Conservation (phyloP, 1,284 basidiomycete genomes). For the Fomitopsis schrenkii region DNA sequence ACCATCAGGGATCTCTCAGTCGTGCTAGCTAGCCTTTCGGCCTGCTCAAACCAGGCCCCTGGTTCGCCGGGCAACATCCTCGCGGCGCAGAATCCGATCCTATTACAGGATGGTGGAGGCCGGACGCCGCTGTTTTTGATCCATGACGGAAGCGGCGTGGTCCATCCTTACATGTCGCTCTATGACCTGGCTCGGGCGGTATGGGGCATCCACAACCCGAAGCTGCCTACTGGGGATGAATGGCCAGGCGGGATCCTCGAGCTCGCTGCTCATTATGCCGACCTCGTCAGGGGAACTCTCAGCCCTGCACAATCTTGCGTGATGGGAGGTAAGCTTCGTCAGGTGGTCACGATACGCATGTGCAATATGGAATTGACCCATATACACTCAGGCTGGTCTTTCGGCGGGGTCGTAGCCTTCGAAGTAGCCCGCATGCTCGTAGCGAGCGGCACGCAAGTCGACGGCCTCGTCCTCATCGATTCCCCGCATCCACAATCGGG, state of each 20-base stretch:
- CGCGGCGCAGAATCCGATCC: constrained; percentile 16
- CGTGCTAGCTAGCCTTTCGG: background rate
- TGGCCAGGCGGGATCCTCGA: constrained; percentile 44
- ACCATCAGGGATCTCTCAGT: constrained; percentile 8
- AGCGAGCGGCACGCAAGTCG: constrained; percentile 37
- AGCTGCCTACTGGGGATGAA: constrained; percentile 36
- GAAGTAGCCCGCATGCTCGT: constrained; percentile 56
- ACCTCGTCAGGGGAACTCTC: constrained; percentile 29
- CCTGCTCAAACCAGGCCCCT: background rate
- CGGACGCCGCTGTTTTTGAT: constrained; percentile 53
- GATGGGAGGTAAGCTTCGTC: constrained; percentile 49
- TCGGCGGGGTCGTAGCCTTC: constrained; percentile 68
- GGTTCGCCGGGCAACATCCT: background rate
- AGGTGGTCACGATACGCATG: background rate
- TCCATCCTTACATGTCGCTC: constrained; percentile 48
- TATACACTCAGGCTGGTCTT: constrained; percentile 62
- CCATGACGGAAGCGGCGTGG: constrained; percentile 68
- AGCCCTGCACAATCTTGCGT: constrained; percentile 34
- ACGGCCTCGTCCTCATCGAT: constrained; percentile 64
- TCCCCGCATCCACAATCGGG: constrained; percentile 51
- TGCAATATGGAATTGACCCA: background rate
- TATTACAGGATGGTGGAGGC: constrained; percentile 32
- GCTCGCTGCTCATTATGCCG: constrained; percentile 53
- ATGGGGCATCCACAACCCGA: constrained; percentile 59
- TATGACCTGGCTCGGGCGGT: constrained; percentile 43